Percentiles rank a stretch among this genome's conserved stretches.
These are phyloP conservation scores for Chalciporus sphaerocephalus DNA, from an alignment of 768 basidiomycete genomes.

Conservation along the genomic window DNA sequence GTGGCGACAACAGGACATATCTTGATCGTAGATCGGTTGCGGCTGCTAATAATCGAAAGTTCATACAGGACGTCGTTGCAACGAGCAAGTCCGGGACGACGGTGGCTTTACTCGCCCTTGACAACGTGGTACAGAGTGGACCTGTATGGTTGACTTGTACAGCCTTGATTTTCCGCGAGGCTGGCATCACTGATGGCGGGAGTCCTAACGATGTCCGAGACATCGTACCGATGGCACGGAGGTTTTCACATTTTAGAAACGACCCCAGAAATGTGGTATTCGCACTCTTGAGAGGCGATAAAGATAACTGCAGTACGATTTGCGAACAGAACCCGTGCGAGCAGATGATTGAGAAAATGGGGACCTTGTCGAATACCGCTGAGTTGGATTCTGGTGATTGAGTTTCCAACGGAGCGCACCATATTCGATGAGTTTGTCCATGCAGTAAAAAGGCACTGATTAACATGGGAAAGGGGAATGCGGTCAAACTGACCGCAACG, in stretches of 20 bases:
- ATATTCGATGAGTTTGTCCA: background rate
- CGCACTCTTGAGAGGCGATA: background rate
- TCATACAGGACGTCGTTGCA: background rate
- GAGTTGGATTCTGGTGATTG: conserved; percentile 9
- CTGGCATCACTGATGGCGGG: background rate
- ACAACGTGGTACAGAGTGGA: background rate
- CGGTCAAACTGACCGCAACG: too few species aligned
- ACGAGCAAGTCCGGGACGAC: too few species aligned
- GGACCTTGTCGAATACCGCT: conserved; percentile 6
- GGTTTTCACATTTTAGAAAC: background rate
- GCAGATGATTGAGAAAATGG: background rate
- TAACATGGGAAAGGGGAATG: background rate
- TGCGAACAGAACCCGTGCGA: conserved; percentile 1
- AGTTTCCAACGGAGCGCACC: conserved; percentile 8
- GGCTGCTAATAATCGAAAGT: background rate
- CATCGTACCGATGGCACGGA: background rate
- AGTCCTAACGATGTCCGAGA: background rate
- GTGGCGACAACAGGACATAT: background rate
- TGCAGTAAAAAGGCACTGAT: conserved; percentile 1
- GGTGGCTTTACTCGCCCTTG: background rate
- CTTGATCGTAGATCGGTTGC: background rate
- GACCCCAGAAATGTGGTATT: background rate
- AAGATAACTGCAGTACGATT: conserved; percentile 2
- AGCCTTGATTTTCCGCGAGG: background rate
- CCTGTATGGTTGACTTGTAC: background rate